Percentiles rank a stretch among this genome's conserved stretches.
phyloP scores from a whole-genome alignment of 1,284 basidiomycete genomes.

The Stygiomarasmius scandens region DNA sequence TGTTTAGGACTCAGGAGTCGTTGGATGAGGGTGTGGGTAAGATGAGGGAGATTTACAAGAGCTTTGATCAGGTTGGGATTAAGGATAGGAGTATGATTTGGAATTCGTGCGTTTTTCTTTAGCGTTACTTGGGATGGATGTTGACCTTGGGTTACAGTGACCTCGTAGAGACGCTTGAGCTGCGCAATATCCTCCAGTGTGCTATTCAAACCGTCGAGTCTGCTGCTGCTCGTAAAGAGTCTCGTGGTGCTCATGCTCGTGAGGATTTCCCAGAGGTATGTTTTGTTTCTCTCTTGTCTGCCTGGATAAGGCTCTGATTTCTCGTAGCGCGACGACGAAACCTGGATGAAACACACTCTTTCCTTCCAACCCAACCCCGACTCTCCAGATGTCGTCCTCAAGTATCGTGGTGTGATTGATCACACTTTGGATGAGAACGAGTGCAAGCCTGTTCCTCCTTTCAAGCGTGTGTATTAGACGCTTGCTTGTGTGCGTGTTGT shows the following conservation, averaged over 20 bases:
- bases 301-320: conserved; percentile 9
- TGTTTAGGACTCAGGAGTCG: conserved; percentile 90
- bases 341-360: conserved; percentile 95
- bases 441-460: conserved; percentile 88
- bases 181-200: conserved; percentile 93
- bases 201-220: conserved; percentile 96
- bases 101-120: conserved; percentile 74
- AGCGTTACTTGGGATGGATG: background rate
- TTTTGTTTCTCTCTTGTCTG: conserved; percentile 35
- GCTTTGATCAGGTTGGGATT: conserved; percentile 89
- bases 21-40: conserved; percentile 93
- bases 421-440: conserved; percentile 94
- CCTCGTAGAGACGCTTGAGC: conserved; percentile 95
- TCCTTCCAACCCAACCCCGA: conserved; percentile 80
- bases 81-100: conserved; percentile 99
- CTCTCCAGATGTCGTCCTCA: conserved; percentile 84
- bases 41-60: conserved; percentile 85
- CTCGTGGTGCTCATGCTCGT: conserved; percentile 96
- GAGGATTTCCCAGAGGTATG: conserved; percentile 85
- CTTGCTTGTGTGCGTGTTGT: too few species aligned
- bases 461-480: conserved; percentile 82
- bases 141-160: conserved; percentile 55
- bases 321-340: conserved; percentile 78
- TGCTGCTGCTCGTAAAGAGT: conserved; percentile 96
- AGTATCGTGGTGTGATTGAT: conserved; percentile 86